phyloP scores from a whole-genome alignment of 1,284 basidiomycete species.

The Irpex sp. region DNA sequence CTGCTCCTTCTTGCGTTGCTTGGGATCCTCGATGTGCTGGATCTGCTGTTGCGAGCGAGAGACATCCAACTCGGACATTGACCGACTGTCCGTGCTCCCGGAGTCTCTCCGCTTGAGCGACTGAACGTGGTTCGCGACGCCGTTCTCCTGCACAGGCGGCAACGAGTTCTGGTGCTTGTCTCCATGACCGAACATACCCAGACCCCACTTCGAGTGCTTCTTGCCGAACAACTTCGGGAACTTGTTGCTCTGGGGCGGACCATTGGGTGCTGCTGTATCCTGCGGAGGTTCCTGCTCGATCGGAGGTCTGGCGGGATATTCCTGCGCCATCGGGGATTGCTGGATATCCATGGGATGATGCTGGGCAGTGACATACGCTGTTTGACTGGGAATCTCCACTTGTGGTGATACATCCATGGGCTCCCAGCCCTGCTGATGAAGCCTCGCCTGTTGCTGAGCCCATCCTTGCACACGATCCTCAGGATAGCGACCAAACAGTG shows the following conservation, averaged over 20 bases:
- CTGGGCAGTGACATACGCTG: slow-evolving; percentile 30
- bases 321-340: slow-evolving; percentile 47
- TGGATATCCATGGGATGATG: slow-evolving; percentile 49
- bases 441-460: slow-evolving; percentile 11
- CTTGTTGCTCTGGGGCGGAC: slow-evolving; percentile 39
- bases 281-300: slow-evolving; percentile 38
- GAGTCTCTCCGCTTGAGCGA: slow-evolving; percentile 87
- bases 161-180: slow-evolving; percentile 64
- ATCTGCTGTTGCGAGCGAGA: slow-evolving; percentile 26
- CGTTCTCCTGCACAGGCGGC: slow-evolving; percentile 69
- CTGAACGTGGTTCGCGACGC: slow-evolving; percentile 47
- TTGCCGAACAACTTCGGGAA: slow-evolving; percentile 61
- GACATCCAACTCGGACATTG: slow-evolving; percentile 47
- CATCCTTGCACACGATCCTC: slow-evolving; percentile 16
- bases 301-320: slow-evolving; percentile 42
- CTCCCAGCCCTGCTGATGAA: slow-evolving; percentile 42
- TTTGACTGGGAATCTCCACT: slow-evolving; percentile 34
- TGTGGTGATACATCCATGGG: slow-evolving; percentile 55
- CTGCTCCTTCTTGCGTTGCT: slow-evolving; percentile 89
- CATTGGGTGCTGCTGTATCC: slow-evolving; percentile 23
- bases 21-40: slow-evolving; percentile 50
- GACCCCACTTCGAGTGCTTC: slow-evolving; percentile 61
- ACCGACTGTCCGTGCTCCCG: slow-evolving; percentile 70
- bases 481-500: slow-evolving; percentile 16
- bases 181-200: slow-evolving; percentile 70